A percentile compares a stretch with the other conserved stretches of the same genome.
Conservation (phyloP, 2,329 filamentous ascomycete species). For the Cercospora zeae-maydis region DNA sequence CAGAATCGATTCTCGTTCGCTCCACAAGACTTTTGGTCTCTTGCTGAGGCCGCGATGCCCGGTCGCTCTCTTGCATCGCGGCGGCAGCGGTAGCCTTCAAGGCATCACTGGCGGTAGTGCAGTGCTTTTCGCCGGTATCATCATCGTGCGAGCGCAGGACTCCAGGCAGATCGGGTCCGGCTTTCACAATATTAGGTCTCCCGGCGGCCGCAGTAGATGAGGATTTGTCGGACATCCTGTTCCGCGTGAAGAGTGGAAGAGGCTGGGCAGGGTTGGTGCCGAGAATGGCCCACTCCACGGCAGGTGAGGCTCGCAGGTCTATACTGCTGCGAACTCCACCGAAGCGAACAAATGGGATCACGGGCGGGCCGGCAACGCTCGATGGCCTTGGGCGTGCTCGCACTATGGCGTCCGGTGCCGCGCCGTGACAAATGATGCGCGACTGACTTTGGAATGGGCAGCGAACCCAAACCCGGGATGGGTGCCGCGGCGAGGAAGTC, state of each 20-base stretch:
- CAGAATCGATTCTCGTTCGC: constrained; percentile 24
- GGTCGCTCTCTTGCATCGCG: constrained; percentile 19
- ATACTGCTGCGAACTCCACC: neutral
- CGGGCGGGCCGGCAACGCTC: neutral
- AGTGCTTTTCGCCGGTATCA: neutral
- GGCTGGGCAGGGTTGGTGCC: neutral
- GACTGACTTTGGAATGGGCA: neutral
- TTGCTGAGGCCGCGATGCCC: neutral
- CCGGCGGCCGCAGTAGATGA: neutral
- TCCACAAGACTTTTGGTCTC: constrained; percentile 11
- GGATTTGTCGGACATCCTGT: constrained; percentile 4
- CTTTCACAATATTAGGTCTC: constrained; percentile 5
- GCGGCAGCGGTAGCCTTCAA: constrained; percentile 19
- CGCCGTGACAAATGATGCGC: neutral
- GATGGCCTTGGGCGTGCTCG: neutral
- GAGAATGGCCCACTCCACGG: neutral
- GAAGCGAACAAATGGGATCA: neutral
- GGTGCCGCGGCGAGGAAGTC: neutral
- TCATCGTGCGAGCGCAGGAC: neutral
- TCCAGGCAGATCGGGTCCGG: constrained; percentile 2
- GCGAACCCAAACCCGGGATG: neutral
- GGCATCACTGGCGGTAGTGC: constrained; percentile 1
- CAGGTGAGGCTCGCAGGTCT: neutral
- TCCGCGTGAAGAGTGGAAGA: neutral
- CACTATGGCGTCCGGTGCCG: neutral